Evolutionary conservation across 345 rosid species (phyloP).

Genomic region (Lepidium africanum): DNA sequence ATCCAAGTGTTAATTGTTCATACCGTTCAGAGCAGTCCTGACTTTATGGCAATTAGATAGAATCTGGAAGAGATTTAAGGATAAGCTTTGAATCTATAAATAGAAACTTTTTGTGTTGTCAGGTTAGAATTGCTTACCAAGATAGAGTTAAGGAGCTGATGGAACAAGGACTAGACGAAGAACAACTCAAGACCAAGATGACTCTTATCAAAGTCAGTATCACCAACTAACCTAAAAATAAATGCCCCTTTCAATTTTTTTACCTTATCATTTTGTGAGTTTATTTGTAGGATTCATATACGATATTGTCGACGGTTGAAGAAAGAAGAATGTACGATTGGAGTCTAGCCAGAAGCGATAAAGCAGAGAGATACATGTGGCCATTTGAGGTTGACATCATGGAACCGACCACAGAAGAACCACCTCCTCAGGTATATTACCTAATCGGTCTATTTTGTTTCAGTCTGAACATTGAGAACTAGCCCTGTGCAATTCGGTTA

Average conservation of each 20-base stretch:
- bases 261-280: not conserved
- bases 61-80: not conserved
- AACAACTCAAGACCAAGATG: slow-evolving; percentile 38
- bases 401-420: slow-evolving; percentile 33
- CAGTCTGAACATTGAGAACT: not conserved
- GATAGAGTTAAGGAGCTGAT: slow-evolving; percentile 43
- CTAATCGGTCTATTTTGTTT: not conserved
- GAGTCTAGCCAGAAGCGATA: slow-evolving; percentile 69
- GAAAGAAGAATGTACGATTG: slow-evolving; percentile 91
- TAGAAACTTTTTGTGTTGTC: not conserved
- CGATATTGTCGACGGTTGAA: slow-evolving; percentile 50
- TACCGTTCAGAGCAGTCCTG: not conserved
- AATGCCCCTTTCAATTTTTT: not conserved
- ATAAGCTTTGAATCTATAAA: not conserved
- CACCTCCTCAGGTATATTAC: slow-evolving; percentile 52
- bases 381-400: slow-evolving; percentile 62
- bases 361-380: slow-evolving; percentile 61
- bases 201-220: slow-evolving; percentile 47
- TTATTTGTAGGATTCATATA: slow-evolving; percentile 70
- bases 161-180: slow-evolving; percentile 52
- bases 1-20: not conserved
- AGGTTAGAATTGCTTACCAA: slow-evolving; percentile 45
- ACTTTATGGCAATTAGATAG: not conserved
- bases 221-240: not conserved
- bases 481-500: too few species aligned